These are phyloP conservation scores for Drosera spatulata DNA, from an alignment of 179 eudicot genomes.

Conservation along the genomic window DNA sequence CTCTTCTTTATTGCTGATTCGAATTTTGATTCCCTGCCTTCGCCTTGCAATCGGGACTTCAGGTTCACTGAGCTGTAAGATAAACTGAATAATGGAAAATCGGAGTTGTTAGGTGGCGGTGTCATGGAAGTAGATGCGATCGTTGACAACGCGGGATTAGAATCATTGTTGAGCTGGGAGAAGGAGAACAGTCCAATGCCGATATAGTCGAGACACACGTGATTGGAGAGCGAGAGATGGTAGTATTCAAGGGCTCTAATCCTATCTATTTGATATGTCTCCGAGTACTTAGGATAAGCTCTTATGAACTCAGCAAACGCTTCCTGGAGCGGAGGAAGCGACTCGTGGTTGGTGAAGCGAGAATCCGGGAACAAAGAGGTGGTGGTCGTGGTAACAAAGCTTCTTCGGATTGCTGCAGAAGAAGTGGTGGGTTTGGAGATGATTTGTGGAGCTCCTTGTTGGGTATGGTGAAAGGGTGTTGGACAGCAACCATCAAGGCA, in stretches of 20 bases:
- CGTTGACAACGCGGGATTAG: constrained; percentile 16
- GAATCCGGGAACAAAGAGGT: constrained; percentile 61
- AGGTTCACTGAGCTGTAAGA: constrained; percentile 56
- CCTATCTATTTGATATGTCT: constrained; percentile 49
- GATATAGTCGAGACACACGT: constrained; percentile 80
- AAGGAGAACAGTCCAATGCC: constrained; percentile 87
- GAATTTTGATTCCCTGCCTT: constrained; percentile 45
- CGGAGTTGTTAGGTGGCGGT: constrained; percentile 27
- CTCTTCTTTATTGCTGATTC: constrained; percentile 52
- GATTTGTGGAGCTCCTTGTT: constrained; percentile 25
- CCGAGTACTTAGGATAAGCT: constrained; percentile 59
- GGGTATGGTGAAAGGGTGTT: constrained; percentile 23
- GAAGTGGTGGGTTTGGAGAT: constrained; percentile 33
- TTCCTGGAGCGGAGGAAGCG: constrained; percentile 66
- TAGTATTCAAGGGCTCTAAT: constrained; percentile 60
- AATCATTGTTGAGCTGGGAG: constrained; percentile 58
- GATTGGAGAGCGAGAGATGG: constrained; percentile 65
- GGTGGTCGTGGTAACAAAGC: constrained; percentile 41
- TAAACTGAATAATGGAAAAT: constrained; percentile 52
- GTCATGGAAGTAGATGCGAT: constrained; percentile 38
- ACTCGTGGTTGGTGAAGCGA: constrained; percentile 67
- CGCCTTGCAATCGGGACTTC: constrained; percentile 45
- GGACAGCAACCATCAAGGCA: constrained; percentile 56
- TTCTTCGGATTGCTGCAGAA: constrained; percentile 37
- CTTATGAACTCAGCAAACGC: constrained; percentile 48